These are phyloP conservation scores for Croton setiger DNA, from an alignment of 441 rosid species.

Conservation along the genomic window DNA sequence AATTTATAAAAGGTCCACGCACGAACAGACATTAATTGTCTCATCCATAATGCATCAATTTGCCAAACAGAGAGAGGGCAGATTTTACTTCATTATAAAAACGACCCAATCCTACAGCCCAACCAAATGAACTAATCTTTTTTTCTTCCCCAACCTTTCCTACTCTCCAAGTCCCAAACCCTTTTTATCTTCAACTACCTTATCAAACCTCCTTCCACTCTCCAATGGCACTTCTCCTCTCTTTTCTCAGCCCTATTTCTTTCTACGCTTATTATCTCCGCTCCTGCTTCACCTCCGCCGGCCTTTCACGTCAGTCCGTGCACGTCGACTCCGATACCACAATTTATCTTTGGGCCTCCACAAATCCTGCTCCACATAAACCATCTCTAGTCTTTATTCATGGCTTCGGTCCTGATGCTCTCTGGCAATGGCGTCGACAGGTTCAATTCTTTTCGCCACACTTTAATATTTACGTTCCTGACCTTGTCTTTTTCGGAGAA, in stretches of 20 bases:
- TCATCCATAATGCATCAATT: too few species aligned
- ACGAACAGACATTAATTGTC: too few species aligned
- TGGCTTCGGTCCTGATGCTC: slow-evolving; percentile 72
- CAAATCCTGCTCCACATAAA: slow-evolving; percentile 20
- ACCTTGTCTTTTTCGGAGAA: slow-evolving; percentile 67
- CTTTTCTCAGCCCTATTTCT: slow-evolving; percentile 53
- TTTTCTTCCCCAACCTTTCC: background rate
- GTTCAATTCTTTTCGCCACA: slow-evolving; percentile 49
- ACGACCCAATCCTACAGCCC: too few species aligned
- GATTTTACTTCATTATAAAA: too few species aligned
- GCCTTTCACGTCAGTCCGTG: slow-evolving; percentile 47
- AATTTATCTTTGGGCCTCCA: slow-evolving; percentile 70
- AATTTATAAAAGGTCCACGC: too few species aligned
- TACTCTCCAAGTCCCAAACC: too few species aligned
- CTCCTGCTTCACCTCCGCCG: slow-evolving; percentile 56
- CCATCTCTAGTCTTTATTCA: slow-evolving; percentile 60
- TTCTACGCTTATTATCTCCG: slow-evolving; percentile 59
- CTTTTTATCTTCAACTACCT: too few species aligned
- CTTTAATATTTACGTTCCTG: slow-evolving; percentile 65
- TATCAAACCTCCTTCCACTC: too few species aligned
- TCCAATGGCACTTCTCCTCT: slow-evolving; percentile 30
- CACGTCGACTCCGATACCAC: slow-evolving; percentile 47
- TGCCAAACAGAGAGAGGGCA: too few species aligned
- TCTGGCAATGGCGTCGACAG: slow-evolving; percentile 81
- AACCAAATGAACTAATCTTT: too few species aligned